Evolutionary conservation across 2,329 filamentous ascomycete genomes (phyloP), one percentile per base, ranked within the genome.

Genomic region (Clathrospora elynae): DNA sequence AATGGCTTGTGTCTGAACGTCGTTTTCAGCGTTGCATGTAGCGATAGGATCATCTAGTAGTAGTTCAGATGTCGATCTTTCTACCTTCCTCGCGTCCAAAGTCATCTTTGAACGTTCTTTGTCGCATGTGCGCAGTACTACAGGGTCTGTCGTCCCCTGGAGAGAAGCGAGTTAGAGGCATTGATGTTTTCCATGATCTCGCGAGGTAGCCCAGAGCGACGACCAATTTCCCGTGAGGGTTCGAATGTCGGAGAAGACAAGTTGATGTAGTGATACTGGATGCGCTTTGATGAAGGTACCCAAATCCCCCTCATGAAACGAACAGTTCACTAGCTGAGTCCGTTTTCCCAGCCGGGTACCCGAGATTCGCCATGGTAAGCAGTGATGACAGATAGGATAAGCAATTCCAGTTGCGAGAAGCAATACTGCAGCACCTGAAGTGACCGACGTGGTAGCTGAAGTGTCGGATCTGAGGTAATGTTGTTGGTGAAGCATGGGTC

Each of bases 301-400:
- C 12, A 65, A 11, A 11, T 62, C 56, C 1, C 47, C 39, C 14
- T 49, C 52, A 16, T 55, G 46, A 4, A 50, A 14, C 3, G 46
- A 38, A 19, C 49, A 51, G 8, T 62, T 57, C 28, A 50, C 42
- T 5, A 63, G 36, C 5, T 51, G 46, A 66, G 26, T 1, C 44
- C 41, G 9, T 54, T 53, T 13, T 58, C 49, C 59, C 62, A 65
- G 14, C 57, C 57, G 6, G 56, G 49, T 9, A 46, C 18, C 5
- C 49, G 55, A 6, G 45, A 34, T 16, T 46, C 24, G 7, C 28
- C 48, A 7, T 49, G 43, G 18, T 53, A 48, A 11, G 39, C 32
- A 2, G 49, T 44, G 19, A 53, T 39, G 9, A 62, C 49, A 3
- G 56, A 60, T 1, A 66, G 33, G 1, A 46, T 46, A 25, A 67